A percentile compares a stretch with the other conserved stretches of the same genome.
These are phyloP conservation scores for Pseudogymnoascus sp. DNA, from an alignment of 2,329 filamentous ascomycete species.

Conservation along the genomic window DNA sequence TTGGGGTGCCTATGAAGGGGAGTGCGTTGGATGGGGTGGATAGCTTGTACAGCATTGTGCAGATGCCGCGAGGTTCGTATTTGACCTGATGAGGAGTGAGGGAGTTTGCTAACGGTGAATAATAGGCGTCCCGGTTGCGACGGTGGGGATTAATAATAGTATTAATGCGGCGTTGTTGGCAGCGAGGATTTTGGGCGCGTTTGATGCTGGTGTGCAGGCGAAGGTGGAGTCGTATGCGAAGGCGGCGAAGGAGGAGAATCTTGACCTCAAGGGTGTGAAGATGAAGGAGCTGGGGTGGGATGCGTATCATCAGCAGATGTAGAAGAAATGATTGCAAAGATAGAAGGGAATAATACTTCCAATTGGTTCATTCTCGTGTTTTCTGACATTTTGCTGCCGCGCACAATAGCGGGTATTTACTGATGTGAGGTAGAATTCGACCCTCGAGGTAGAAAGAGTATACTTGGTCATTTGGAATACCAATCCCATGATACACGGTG, in stretches of 20 bases:
- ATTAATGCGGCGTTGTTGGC: constrained; percentile 70
- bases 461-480: not conserved
- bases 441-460: not conserved
- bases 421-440: too few relatives aligned
- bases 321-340: not conserved
- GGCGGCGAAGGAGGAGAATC: constrained; percentile 49
- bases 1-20: constrained; percentile 70
- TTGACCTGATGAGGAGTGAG: constrained; percentile 33
- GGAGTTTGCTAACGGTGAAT: constrained; percentile 31
- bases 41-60: constrained; percentile 63
- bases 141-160: constrained; percentile 72
- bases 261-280: constrained; percentile 52
- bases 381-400: not conserved
- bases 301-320: constrained; percentile 33
- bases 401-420: not conserved
- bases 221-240: constrained; percentile 54
- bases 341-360: not conserved
- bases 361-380: not conserved
- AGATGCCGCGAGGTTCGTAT: constrained; percentile 56
- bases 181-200: constrained; percentile 55
- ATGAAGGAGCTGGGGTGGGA: constrained; percentile 49
- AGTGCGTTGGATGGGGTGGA: constrained; percentile 65
- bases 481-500: not conserved
- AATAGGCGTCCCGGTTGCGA: constrained; percentile 63
- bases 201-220: constrained; percentile 46